A percentile compares a stretch with the other conserved stretches of the same genome.
phyloP scores from a whole-genome alignment of 176 grass and related monocot species.

The Oryza australiensis region DNA sequence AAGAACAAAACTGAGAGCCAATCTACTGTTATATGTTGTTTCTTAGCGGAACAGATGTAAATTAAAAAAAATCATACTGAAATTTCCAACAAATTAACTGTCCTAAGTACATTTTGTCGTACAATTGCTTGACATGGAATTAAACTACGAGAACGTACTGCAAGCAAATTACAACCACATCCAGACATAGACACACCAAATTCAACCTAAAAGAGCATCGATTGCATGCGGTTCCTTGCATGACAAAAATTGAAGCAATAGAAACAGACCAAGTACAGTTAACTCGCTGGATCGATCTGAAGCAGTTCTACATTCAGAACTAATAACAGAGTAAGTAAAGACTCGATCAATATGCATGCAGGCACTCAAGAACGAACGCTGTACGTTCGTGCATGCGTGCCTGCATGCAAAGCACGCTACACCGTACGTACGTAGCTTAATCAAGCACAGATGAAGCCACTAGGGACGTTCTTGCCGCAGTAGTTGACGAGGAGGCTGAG shows the following conservation, averaged over 20 bases:
- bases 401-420: conserved; percentile 16
- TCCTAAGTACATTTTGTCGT: not conserved
- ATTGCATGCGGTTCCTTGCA: not conserved
- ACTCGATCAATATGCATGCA: not conserved
- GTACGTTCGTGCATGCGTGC: conserved; percentile 10
- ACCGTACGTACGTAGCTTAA: conserved; percentile 6
- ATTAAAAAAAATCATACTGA: not conserved
- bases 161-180: conserved; percentile 12
- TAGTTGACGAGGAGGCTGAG: conserved; percentile 89
- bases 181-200: not conserved
- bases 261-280: not conserved
- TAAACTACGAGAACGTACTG: not conserved
- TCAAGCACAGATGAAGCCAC: conserved; percentile 57
- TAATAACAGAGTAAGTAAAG: not conserved
- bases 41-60: not conserved
- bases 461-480: conserved; percentile 71
- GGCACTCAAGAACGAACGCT: conserved; percentile 24
- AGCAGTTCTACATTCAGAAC: conserved; percentile 46
- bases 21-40: not conserved
- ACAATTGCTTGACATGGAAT: not conserved
- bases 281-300: conserved; percentile 9
- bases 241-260: not conserved
- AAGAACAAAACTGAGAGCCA: too few relatives aligned
- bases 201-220: not conserved
- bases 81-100: not conserved